Evolutionary conservation across 768 basidiomycete genomes (phyloP).

Genomic region (Suillus cothurnatus): DNA sequence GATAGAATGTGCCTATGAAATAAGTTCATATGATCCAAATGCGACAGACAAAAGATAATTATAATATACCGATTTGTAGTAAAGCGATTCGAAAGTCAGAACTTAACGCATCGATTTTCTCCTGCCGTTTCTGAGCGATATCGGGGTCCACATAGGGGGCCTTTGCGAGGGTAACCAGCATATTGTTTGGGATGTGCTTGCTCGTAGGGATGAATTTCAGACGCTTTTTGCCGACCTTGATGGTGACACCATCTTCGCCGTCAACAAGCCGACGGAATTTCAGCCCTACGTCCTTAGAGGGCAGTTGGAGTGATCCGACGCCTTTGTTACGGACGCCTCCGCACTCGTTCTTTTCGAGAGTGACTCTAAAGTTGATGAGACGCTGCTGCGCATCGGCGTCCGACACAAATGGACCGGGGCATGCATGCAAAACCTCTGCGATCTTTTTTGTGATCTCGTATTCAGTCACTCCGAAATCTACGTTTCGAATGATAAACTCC

Average conservation of each 20-base stretch:
- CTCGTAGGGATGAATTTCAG: constrained; percentile 31
- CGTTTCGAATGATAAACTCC: constrained; percentile 39
- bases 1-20: constrained; percentile 31
- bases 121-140: constrained; percentile 49
- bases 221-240: constrained; percentile 45
- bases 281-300: constrained; percentile 35
- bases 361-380: constrained; percentile 62
- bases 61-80: constrained; percentile 70
- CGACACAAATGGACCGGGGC: constrained; percentile 30
- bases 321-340: constrained; percentile 64
- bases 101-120: constrained; percentile 46
- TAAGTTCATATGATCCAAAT: neutral
- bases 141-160: constrained; percentile 58
- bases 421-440: constrained; percentile 53
- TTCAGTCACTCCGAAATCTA: constrained; percentile 42
- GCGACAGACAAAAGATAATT: constrained; percentile 20
- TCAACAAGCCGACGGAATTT: constrained; percentile 50
- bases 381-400: constrained; percentile 17
- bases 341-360: constrained; percentile 48
- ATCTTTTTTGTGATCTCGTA: constrained; percentile 62
- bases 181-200: constrained; percentile 10
- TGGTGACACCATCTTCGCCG: constrained; percentile 35
- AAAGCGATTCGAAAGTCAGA: constrained; percentile 55
- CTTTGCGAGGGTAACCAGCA: constrained; percentile 46
- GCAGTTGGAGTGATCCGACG: constrained; percentile 37